Evolutionary conservation across 2,329 filamentous ascomycete genomes (phyloP), one percentile per base, ranked within the genome.

Genomic region (Fusarium pseudograminearum): DNA sequence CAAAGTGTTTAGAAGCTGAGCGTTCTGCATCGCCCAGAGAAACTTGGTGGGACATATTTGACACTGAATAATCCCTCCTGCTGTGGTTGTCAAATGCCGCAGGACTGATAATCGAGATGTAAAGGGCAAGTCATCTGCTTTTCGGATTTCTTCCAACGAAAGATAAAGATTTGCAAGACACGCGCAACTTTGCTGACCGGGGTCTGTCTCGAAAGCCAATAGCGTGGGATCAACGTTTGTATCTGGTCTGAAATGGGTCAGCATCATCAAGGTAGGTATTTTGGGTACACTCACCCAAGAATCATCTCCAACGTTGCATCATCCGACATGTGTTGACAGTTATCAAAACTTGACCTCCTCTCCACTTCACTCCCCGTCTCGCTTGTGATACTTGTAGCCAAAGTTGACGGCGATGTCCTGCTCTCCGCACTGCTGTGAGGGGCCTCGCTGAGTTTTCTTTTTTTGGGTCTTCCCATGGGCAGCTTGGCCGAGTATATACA

Each of bases 1-100:
- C 2, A 75, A 58, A 0, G 73, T 75, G 14, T 73, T 75, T 3
- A 75, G 62, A 1, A 75, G 53, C 41, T 75, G 73, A 4, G 72
- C 67, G 15, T 75, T 75, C 34, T 75, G 73, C 73, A 75, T 75
- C 2, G 73, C 73, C 73, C 73, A 75, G 11, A 74, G 54, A 9
- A 75, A 75, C 26, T 71, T 57, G 0, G 68, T 73, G 1, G 73
- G 73, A 22, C 73, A 75, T 1, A 74, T 61, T 22, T 54, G 48
- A 7, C 73, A 75, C 16, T 72, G 61, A 12, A 75, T 68, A 4
- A 75, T 57, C 1, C 55, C 20, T 4, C 55, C 46, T 16, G 73
- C 65, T 3, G 62, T 69, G 2, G 40, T 31, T 2, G 65, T 74
- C 10, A 74, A 55, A 15, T 70, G 57, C 4, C 71, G 59, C 28